A percentile compares a stretch with the other conserved stretches of the same genome.
Evolutionary conservation across 2,329 filamentous ascomycete genomes (phyloP).

Genomic region (Venturiaceae sp.): DNA sequence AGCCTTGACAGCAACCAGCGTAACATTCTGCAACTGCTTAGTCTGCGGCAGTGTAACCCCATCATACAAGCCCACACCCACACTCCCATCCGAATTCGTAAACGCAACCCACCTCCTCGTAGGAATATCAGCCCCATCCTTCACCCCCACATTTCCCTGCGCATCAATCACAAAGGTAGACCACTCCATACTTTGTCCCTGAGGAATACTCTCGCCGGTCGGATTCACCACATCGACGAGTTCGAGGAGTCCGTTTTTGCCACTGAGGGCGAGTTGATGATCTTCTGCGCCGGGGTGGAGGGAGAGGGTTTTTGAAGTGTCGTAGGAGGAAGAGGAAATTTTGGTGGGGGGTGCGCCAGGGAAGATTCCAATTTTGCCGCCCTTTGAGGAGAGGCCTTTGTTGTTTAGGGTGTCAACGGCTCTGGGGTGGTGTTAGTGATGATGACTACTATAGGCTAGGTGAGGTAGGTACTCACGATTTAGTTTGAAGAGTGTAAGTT

Average conservation of each 20-base stretch:
- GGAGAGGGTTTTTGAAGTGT: conserved; percentile 16
- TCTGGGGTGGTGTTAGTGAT: not conserved
- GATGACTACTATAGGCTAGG: not conserved
- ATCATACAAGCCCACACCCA: conserved; percentile 2
- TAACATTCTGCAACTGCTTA: conserved; percentile 1
- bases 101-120: conserved; percentile 17
- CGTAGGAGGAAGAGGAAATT: conserved; percentile 18
- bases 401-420: conserved; percentile 11
- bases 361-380: conserved; percentile 14
- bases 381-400: conserved; percentile 17
- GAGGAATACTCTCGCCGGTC: conserved; percentile 14
- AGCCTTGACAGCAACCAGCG: not conserved
- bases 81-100: not conserved
- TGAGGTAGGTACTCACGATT: conserved; percentile 14
- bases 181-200: conserved; percentile 20
- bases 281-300: conserved; percentile 19
- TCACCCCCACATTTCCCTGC: conserved; percentile 16
- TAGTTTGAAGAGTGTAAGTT: conserved; percentile 19
- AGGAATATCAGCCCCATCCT: conserved; percentile 18
- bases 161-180: conserved; percentile 19
- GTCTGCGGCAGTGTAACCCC: not conserved
- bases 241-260: conserved; percentile 17
- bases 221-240: conserved; percentile 18
- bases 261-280: conserved; percentile 19
- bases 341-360: conserved; percentile 13